Evolutionary conservation across 805 yeast species (phyloP).

Genomic region (Scheffersomyces lignosus): DNA sequence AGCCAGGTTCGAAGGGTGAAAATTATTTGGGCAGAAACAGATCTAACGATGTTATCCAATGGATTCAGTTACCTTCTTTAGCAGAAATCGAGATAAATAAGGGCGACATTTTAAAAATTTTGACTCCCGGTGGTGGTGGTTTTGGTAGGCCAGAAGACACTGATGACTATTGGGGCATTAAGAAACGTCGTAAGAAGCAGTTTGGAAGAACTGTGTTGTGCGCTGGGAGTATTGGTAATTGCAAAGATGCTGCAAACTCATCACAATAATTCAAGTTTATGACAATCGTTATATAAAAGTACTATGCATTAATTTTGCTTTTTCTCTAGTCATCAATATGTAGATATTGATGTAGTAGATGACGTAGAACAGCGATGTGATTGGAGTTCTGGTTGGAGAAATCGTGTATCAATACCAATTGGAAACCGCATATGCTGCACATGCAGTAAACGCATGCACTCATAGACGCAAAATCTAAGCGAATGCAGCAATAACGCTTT

Average conservation of each 20-base stretch:
- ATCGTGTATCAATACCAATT: too few relatives aligned
- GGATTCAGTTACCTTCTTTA: slow-evolving; percentile 50
- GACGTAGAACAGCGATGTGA: too few relatives aligned
- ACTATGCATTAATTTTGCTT: too few relatives aligned
- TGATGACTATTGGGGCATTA: slow-evolving; percentile 1
- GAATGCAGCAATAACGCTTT: too few relatives aligned
- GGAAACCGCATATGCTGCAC: too few relatives aligned
- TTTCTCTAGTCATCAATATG: too few relatives aligned
- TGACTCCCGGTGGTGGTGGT: slow-evolving; percentile 89
- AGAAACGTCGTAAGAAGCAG: background rate
- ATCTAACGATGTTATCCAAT: slow-evolving; percentile 17
- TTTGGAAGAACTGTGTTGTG: background rate
- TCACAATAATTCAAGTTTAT: slow-evolving; percentile 7
- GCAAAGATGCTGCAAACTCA: slow-evolving; percentile 10
- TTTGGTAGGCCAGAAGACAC: slow-evolving; percentile 45
- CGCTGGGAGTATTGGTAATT: slow-evolving; percentile 8
- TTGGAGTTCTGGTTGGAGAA: too few relatives aligned
- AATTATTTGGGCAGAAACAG: slow-evolving; percentile 30
- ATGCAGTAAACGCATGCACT: too few relatives aligned
- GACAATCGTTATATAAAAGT: too few relatives aligned
- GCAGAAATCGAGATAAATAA: slow-evolving; percentile 60
- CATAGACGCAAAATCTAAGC: too few relatives aligned
- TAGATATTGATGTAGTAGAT: too few relatives aligned
- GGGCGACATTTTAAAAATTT: slow-evolving; percentile 68
- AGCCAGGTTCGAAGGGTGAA: slow-evolving; percentile 38